Percentiles rank a stretch among this genome's conserved stretches.
Conservation (phyloP, 345 rosid species). For the Acer saccharum region DNA sequence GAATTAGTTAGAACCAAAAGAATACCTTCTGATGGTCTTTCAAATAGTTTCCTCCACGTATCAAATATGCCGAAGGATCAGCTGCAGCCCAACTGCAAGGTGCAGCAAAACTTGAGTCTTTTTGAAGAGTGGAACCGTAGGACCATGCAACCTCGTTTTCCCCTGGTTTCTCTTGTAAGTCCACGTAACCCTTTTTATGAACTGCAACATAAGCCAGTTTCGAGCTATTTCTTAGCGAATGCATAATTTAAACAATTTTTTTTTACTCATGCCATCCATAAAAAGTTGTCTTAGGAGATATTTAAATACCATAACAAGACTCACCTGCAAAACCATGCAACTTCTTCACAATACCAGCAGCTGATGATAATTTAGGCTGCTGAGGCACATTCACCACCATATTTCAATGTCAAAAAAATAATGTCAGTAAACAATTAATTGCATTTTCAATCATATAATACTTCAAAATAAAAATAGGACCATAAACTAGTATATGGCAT, state of each 20-base stretch:
- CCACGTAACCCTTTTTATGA: constrained; percentile 77
- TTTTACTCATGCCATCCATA: not conserved
- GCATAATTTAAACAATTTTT: not conserved
- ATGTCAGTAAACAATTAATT: not conserved
- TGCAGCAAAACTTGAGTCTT: constrained; percentile 49
- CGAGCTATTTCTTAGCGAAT: constrained; percentile 2
- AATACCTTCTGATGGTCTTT: constrained; percentile 71
- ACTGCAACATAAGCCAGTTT: constrained; percentile 40
- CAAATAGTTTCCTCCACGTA: constrained; percentile 78
- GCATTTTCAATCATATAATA: not conserved
- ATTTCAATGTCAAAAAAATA: constrained; percentile 19
- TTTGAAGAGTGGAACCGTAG: constrained; percentile 76
- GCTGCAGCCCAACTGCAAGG: constrained; percentile 82
- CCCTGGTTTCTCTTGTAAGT: constrained; percentile 50
- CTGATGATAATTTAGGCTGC: constrained; percentile 56
- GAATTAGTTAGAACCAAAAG: not conserved
- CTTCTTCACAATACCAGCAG: constrained; percentile 69
- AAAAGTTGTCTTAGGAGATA: constrained; percentile 6
- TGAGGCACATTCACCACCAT: constrained; percentile 33
- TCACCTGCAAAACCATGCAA: constrained; percentile 76
- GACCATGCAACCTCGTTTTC: constrained; percentile 40
- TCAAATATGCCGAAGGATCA: constrained; percentile 72
- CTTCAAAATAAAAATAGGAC: not conserved
- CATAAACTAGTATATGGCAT: not conserved
- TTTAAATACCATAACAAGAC: constrained; percentile 15